Evolutionary conservation across 768 basidiomycete genomes (phyloP).

Genomic region (Boletus coccyginus): DNA sequence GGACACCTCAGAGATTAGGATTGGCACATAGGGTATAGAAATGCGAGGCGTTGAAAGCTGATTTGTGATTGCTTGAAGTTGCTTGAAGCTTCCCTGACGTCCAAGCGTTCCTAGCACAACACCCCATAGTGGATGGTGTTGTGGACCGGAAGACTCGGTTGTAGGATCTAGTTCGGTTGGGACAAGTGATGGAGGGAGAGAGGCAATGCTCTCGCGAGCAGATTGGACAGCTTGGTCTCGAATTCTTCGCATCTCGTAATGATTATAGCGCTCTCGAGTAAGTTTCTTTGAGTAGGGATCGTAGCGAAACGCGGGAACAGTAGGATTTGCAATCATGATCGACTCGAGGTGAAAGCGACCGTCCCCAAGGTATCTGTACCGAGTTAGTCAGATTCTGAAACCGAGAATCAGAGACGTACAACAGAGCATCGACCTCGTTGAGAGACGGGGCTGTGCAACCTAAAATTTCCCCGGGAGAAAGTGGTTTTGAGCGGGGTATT

Average conservation of each 20-base stretch:
- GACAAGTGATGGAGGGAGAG: conserved; percentile 12
- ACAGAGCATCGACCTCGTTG: conserved; percentile 78
- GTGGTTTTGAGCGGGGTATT: conserved; percentile 85
- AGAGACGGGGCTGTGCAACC: conserved; percentile 94
- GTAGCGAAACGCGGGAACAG: conserved; percentile 93
- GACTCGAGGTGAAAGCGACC: conserved; percentile 98
- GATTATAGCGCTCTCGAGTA: conserved; percentile 88
- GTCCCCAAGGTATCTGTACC: conserved; percentile 88
- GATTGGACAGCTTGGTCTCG: conserved; percentile 72
- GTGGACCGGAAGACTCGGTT: conserved; percentile 14
- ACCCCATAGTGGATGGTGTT: conserved; percentile 62
- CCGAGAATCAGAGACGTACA: conserved; percentile 50
- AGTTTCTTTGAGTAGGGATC: conserved; percentile 98
- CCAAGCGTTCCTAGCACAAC: conserved; percentile 93
- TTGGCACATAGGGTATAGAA: conserved; percentile 77
- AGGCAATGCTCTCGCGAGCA: conserved; percentile 64
- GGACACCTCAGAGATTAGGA: conserved; percentile 95
- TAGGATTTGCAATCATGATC: conserved; percentile 99
- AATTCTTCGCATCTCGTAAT: conserved; percentile 77
- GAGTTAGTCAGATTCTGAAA: conserved; percentile 1
- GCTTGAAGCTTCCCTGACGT: conserved; percentile 88
- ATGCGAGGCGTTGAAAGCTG: conserved; percentile 56
- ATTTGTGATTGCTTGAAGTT: conserved; percentile 79
- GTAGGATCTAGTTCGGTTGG: conserved; percentile 3
- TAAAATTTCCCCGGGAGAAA: conserved; percentile 94